Base-by-base conservation (phyloP, 2,329 filamentous ascomycete genomes). In the Exserohilum rostratum region DNA sequence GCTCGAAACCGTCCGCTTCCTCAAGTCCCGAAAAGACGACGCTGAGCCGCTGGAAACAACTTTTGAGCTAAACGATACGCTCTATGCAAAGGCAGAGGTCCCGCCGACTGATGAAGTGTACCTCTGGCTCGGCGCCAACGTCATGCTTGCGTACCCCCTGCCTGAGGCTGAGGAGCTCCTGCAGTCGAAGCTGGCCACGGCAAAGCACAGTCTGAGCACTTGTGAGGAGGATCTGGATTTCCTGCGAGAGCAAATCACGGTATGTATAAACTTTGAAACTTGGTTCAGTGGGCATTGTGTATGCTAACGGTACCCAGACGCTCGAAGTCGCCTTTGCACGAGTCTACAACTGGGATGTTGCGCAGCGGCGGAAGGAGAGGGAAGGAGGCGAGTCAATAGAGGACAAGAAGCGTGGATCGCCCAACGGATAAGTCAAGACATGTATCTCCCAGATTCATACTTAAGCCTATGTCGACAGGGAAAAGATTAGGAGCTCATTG, bases 321-420 rank as follows among this genome's bases (percentile, higher is more conserved):
- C 88, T 99, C 81, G 95, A 99, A 77, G 95, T 99, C 30, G 95
- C 95, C 3, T 92, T 93, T 35, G 95, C 95, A 18, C 85, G 95
- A 61, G 93, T 99, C n/a, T 98, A 99, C 78, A 99, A 99, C 77
- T 98, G 95, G 93, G 95, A 99, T 70, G 92, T 99, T 4, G 91
- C 93, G 38, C 90, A 96, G 80, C 91, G 96, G 78, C 84, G 95
- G 66, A 97, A 96, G 81, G 92, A 96, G 57, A 95, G 92, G 76
- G 87, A 89, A 34, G 65, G 58, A 7, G 72, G 69, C 13, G 79
- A 82, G 35, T 78, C 77, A 43, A 77, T 79, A 72, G 76, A 76
- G 47, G 76, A 76, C 52, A 72, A 68, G 57, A 73, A 76, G 52
- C 61, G 62, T 12, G 56, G 51, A 5, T 62, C 63, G 20, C 59